Conservation (phyloP, 78 protist species). For the Diacronema lutheri region DNA sequence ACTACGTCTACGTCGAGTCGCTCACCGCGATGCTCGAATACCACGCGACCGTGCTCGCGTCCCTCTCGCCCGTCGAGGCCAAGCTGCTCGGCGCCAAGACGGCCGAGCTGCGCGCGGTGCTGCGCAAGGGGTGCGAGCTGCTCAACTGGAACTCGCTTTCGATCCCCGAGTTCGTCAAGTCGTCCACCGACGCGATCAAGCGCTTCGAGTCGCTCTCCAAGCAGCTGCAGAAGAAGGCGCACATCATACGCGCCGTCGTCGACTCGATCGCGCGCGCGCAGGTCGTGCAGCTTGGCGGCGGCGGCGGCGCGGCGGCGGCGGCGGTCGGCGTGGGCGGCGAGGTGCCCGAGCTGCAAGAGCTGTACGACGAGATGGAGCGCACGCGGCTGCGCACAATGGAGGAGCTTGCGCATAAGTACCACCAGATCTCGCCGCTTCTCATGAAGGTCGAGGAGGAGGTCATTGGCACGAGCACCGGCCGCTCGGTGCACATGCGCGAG, state of each 20-base stretch:
- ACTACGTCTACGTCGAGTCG: conserved; percentile 39
- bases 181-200: conserved; percentile 42
- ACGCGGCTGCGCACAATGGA: conserved; percentile 9
- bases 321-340: neutral
- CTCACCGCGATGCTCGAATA: conserved; percentile 51
- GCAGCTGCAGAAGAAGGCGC: conserved; percentile 64
- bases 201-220: conserved; percentile 38
- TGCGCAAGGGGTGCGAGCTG: conserved; percentile 57
- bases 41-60: conserved; percentile 22
- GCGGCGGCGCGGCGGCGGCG: neutral
- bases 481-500: conserved; percentile 19
- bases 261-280: conserved; percentile 11
- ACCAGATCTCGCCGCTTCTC: conserved; percentile 49
- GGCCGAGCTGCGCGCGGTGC: conserved; percentile 10
- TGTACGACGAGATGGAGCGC: conserved; percentile 31
- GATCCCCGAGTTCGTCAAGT: conserved; percentile 54
- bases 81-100: conserved; percentile 40
- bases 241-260: conserved; percentile 40
- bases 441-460: conserved; percentile 64
- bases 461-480: conserved; percentile 34
- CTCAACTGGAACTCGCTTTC: conserved; percentile 88
- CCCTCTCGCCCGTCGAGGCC: conserved; percentile 41
- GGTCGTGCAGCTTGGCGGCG: conserved; percentile 29
- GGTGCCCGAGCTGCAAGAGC: conserved; percentile 45
- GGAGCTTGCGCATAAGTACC: conserved; percentile 42